Base-by-base conservation (phyloP, 2,329 filamentous ascomycete species). In the Trichoderma semiorbis region DNA sequence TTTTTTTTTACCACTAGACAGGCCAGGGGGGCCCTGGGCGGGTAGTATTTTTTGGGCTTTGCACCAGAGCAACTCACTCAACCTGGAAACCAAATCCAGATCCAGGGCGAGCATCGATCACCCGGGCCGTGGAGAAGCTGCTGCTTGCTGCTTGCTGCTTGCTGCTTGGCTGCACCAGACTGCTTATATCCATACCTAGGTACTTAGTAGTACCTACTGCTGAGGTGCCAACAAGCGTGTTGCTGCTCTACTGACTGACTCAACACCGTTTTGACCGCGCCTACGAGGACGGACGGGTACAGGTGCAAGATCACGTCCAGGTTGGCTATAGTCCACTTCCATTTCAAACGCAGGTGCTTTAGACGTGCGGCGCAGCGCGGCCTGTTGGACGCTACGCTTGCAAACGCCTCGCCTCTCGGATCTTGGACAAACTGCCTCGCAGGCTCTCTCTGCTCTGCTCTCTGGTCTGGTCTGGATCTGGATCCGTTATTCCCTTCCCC, bases 371-470 rank as follows among this genome's bases (percentile, higher is more conserved):
- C 66, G 66, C 66, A 53, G 66, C 66, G 57, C 39, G 57, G 43
- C 34, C 28, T 50, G 61, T 71, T 71, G 53, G 69, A 65, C 58
- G 69, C 69, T 57, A 65, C 58, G 69, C 69, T 57, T 21, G 24
- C 57, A 16, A 69, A 57, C 36, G 66, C 55, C 66, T 60, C 34
- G 63, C 47, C 43, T 55, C 43, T 7, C 30, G 32, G 11, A 32
- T 61, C 39, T 36, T 43, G 34, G 57, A 61, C 66, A 70, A 47
- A 57, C 68, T 70, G 68, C 66, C 66, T 69, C 66, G 57, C 66
- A 61, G 66, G 66, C 64, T 67, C 47, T 66, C 47, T 66, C 28
- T 66, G 50, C 55, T 58, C 34, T 14, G 14, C 34, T 36, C 43
- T 39, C 32, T 18, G 36, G 14, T 18, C 36, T 43, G 36, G 36